Evolutionary conservation across 108 stramenopile species (phyloP).

Genomic region (Epipyxis sp.): DNA sequence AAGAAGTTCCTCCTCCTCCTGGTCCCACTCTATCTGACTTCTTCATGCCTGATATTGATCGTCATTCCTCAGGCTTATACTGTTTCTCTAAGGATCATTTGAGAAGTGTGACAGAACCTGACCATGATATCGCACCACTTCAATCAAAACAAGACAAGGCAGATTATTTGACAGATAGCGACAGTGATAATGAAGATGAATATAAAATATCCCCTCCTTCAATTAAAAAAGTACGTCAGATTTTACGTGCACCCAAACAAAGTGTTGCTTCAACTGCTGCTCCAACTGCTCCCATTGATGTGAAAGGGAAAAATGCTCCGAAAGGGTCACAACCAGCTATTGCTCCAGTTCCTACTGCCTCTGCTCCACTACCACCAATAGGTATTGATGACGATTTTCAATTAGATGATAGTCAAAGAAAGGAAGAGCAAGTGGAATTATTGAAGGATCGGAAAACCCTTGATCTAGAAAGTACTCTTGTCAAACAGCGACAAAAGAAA

Average conservation of each 20-base stretch:
- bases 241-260: not conserved
- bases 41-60: constrained; percentile 44
- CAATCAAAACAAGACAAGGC: constrained; percentile 26
- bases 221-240: not conserved
- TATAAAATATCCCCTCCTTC: constrained; percentile 17
- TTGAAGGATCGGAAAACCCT: constrained; percentile 18
- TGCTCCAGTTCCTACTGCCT: not conserved
- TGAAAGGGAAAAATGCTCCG: not conserved
- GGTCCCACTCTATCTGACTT: constrained; percentile 32
- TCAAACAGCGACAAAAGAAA: not conserved
- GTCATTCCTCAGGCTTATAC: constrained; percentile 43
- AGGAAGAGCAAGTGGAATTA: constrained; percentile 17
- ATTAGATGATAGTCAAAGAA: not conserved
- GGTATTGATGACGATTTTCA: not conserved
- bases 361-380: too few species aligned
- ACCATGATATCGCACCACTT: not conserved
- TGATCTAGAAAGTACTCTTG: not conserved
- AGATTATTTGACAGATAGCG: constrained; percentile 45
- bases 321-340: not conserved
- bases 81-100: constrained; percentile 41
- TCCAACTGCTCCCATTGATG: not conserved
- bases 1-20: constrained; percentile 21
- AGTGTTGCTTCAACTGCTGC: not conserved
- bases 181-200: constrained; percentile 47
- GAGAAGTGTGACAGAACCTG: constrained; percentile 31